These are phyloP conservation scores for Mangifera indica DNA, from an alignment of 345 rosid genomes.

Conservation along the genomic window DNA sequence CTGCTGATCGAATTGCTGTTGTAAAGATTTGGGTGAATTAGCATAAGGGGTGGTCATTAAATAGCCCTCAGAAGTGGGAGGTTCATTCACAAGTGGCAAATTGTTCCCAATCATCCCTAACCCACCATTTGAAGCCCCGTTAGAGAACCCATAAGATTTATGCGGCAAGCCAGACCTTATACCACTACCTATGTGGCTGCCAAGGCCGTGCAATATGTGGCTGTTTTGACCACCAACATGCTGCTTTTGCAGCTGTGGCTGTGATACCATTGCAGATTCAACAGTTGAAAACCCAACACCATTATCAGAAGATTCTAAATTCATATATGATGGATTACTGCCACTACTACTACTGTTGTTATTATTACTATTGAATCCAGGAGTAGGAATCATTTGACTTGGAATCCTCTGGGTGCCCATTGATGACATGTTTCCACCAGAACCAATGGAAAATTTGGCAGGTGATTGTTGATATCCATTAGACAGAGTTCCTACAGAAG, in stretches of 20 bases:
- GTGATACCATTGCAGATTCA: slow-evolving; percentile 61
- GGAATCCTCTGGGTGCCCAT: slow-evolving; percentile 58
- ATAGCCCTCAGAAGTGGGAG: slow-evolving; percentile 58
- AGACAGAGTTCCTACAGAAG: slow-evolving; percentile 56
- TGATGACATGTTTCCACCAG: slow-evolving; percentile 75
- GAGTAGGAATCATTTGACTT: slow-evolving; percentile 94
- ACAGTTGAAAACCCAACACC: slow-evolving; percentile 61
- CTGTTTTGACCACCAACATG: slow-evolving; percentile 60
- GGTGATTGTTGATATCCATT: slow-evolving; percentile 69
- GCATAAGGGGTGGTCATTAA: slow-evolving; percentile 44
- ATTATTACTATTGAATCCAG: slow-evolving; percentile 60
- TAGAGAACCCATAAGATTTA: slow-evolving; percentile 61
- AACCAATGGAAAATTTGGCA: slow-evolving; percentile 58
- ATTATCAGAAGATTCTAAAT: slow-evolving; percentile 61
- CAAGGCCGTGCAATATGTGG: slow-evolving; percentile 62
- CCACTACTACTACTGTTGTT: slow-evolving; percentile 30
- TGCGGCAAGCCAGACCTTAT: slow-evolving; percentile 69
- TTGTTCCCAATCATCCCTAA: slow-evolving; percentile 59
- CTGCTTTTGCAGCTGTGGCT: slow-evolving; percentile 68
- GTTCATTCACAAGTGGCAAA: slow-evolving; percentile 50
- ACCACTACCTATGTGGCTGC: slow-evolving; percentile 65
- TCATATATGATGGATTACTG: slow-evolving; percentile 57
- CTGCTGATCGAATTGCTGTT: slow-evolving; percentile 70
- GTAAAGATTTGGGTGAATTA: slow-evolving; percentile 57
- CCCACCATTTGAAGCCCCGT: slow-evolving; percentile 60